phyloP scores from a whole-genome alignment of 257 asterid genomes.

The Cordia subcordata region DNA sequence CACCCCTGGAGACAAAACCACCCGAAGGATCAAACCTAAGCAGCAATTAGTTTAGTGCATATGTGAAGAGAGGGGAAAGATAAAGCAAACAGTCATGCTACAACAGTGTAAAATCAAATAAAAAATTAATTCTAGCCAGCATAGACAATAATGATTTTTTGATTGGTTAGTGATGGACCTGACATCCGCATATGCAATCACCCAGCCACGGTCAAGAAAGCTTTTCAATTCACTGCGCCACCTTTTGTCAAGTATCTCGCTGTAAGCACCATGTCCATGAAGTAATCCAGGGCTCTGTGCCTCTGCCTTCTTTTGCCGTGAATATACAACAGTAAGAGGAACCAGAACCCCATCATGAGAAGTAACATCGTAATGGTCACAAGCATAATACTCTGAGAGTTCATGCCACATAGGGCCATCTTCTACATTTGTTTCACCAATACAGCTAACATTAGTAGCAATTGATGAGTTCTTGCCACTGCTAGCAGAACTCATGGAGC shows the following conservation, averaged over 20 bases:
- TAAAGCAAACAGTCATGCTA: not conserved
- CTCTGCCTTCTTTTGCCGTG: conserved; percentile 51
- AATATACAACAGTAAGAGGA: conserved; percentile 81
- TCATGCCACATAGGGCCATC: conserved; percentile 65
- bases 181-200: conserved; percentile 92
- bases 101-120: not conserved
- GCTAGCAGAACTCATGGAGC: conserved; percentile 48
- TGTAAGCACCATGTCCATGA: conserved; percentile 93
- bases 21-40: conserved; percentile 9
- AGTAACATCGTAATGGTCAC: conserved; percentile 71
- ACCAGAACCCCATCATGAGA: conserved; percentile 66
- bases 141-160: not conserved
- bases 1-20: conserved; percentile 67
- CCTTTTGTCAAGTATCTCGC: conserved; percentile 88
- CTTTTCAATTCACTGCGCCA: conserved; percentile 68
- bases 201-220: conserved; percentile 99
- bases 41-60: not conserved
- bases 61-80: not conserved
- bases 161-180: conserved; percentile 34
- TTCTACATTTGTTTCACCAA: conserved; percentile 17
- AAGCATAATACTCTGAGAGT: conserved; percentile 81
- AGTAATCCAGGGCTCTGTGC: conserved; percentile 84
- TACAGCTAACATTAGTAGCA: conserved; percentile 22
- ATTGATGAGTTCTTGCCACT: conserved; percentile 28
- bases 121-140: not conserved